These are phyloP conservation scores for Cyberlindnera petersonii DNA, from an alignment of 805 yeast species.

Conservation along the genomic window DNA sequence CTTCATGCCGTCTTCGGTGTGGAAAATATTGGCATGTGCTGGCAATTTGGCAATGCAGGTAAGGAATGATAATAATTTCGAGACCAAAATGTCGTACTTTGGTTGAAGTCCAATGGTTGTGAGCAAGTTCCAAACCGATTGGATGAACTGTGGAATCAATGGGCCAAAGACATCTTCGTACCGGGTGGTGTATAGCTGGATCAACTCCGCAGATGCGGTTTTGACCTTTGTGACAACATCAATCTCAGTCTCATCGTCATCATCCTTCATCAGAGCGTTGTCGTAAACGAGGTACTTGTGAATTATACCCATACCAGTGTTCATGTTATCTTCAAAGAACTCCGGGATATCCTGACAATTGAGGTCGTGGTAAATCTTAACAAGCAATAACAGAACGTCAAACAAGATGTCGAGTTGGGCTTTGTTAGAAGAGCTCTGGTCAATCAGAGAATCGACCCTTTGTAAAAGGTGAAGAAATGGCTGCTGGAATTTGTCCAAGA, in stretches of 20 bases:
- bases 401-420: slow-evolving; percentile 53
- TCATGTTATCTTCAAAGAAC: slow-evolving; percentile 89
- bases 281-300: slow-evolving; percentile 73
- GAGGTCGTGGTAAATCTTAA: slow-evolving; percentile 85
- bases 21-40: slow-evolving; percentile 62
- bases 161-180: slow-evolving; percentile 90
- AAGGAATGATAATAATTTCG: slow-evolving; percentile 74
- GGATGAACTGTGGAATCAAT: slow-evolving; percentile 71
- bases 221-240: slow-evolving; percentile 70
- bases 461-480: slow-evolving; percentile 74
- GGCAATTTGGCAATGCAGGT: slow-evolving; percentile 76
- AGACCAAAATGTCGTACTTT: slow-evolving; percentile 80
- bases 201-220: slow-evolving; percentile 78
- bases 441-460: slow-evolving; percentile 64
- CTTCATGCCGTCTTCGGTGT: slow-evolving; percentile 56
- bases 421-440: slow-evolving; percentile 40
- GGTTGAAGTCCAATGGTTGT: slow-evolving; percentile 62
- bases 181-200: slow-evolving; percentile 81
- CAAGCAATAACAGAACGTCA: slow-evolving; percentile 64
- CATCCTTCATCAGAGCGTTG: slow-evolving; percentile 51
- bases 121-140: slow-evolving; percentile 76
- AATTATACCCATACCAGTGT: slow-evolving; percentile 70
- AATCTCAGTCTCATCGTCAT: slow-evolving; percentile 62
- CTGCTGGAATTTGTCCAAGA: slow-evolving; percentile 72
- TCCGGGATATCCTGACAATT: slow-evolving; percentile 98